Percentiles rank a stretch among this genome's conserved stretches.
phyloP scores from a whole-genome alignment of 371 early-diverging fungal genomes.

The Mucor indicus region DNA sequence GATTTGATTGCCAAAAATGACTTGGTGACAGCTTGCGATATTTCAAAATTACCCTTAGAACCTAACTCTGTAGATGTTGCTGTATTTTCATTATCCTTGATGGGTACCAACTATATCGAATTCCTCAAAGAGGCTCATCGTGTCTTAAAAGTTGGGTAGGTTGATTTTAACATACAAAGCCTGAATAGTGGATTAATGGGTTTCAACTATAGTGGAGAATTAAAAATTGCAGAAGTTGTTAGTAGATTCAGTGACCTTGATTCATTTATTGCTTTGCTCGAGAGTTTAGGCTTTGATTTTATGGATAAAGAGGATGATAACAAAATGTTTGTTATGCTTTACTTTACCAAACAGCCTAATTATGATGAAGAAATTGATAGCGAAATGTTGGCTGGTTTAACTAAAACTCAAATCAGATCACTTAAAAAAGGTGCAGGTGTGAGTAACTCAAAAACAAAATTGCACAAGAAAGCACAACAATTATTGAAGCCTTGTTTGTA shows the following conservation, averaged over 20 bases:
- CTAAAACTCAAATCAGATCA: constrained; percentile 47
- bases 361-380: constrained; percentile 29
- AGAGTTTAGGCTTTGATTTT: constrained; percentile 73
- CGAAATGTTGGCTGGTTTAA: constrained; percentile 35
- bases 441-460: constrained; percentile 15
- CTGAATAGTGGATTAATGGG: background rate
- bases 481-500: constrained; percentile 89
- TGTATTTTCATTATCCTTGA: constrained; percentile 94
- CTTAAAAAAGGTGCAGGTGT: constrained; percentile 47
- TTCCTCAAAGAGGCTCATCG: constrained; percentile 91
- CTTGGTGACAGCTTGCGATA: constrained; percentile 91
- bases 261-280: constrained; percentile 71
- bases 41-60: constrained; percentile 81
- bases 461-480: constrained; percentile 38
- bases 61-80: constrained; percentile 80
- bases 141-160: constrained; percentile 80
- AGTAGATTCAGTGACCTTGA: constrained; percentile 83
- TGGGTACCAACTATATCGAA: constrained; percentile 95
- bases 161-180: background rate
- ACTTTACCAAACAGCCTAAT: constrained; percentile 62
- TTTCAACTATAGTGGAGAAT: constrained; percentile 65
- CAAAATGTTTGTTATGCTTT: constrained; percentile 92
- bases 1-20: constrained; percentile 89
- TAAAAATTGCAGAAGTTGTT: constrained; percentile 93
- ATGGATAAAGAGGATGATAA: constrained; percentile 66